Base-by-base conservation (phyloP, 225 moss, liverwort and hornwort species). In the Thuidium tamariscinum region DNA sequence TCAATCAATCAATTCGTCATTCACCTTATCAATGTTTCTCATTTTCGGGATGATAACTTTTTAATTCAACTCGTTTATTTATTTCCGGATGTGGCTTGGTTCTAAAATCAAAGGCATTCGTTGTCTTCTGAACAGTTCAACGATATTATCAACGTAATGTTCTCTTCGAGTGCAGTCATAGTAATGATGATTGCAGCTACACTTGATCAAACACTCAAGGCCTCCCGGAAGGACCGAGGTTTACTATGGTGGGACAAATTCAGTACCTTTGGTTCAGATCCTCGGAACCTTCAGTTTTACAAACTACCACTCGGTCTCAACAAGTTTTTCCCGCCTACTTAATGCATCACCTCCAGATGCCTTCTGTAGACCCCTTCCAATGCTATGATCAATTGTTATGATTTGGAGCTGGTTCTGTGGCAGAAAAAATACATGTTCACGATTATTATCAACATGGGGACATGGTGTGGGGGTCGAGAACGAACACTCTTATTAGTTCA, bases 191-290 rank as follows among this genome's bases (percentile, higher is more conserved):
- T 97, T 67, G 97, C 96, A 22, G 92, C 87, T 14, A 86, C 94
- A 32, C 82, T 97, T 49, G 97, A 97, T 55, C 96, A 97, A 74
- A 96, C 97, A 27, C 87, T 97, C 5, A 94, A 93, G 72, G 90
- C 95, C 49, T 94, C 97, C 3, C 88, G 93, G n/a, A 90, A 94
- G 77, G 96, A 97, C 74, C 93, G 97, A 29, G 97, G 96, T 16
- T 87, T 97, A 90, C 97, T 96, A 13, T 97, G 97, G 97, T 97
- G 97, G 97, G 93, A 95, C 60, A 93, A 94, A 76, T 97, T 97
- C 75, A 96, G 94, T 41, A 90, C 90, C 29, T 96, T 95, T 42
- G 90, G 90, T 46, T 93, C 92, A 10, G 97, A 97, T 82, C 92
- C 97, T 25, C 92, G 97, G 52, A 97, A 97, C 88, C 94, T 95